Base-by-base conservation (phyloP, 305 asterid species). In the Plantago coronopus region DNA sequence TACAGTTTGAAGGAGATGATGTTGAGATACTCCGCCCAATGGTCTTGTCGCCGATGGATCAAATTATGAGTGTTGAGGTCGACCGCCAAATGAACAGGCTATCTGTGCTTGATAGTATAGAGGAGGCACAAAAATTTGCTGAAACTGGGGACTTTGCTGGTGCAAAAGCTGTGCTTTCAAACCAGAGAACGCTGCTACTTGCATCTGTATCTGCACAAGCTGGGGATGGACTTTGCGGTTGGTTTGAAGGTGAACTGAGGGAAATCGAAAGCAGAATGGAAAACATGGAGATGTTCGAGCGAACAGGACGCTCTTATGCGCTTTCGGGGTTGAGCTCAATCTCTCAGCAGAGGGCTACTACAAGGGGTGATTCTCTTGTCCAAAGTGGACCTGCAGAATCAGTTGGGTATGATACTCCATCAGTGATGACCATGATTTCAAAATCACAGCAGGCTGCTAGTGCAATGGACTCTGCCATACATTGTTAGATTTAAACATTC, bases 11-110 rank as follows among this genome's bases (percentile, higher is more conserved):
- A 56, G 61, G 49, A 3, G 69, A 56, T 11, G n/a, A 15, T 14
- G 69, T 54, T 46, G 54, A 57, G 31, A 55, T 65, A 22, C 31
- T 14, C 14, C 44, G 69, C 48, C 61, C 69, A 5, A 37, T 45
- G 49, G 18, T 55, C 10, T n/a, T 38, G 4, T 56, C 56, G n/a
- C 48, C 44, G 9, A 13, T 18, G 25, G 58, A 62, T 2, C 17
- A 8, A 3, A 25, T 11, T 6, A 15, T 50, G 11, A 19, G 37
- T 16, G n/a, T 14, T 18, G 57, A 51, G 17, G 57, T 51, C 14
- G 57, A 51, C 22, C 22, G 54, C 5, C 42, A 42, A 16, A 21
- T 42, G 21, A 45, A 21, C 18, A 21, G 53, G 23, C 53, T 47
- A 13, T 15, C 11, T 19, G 17, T 47, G 53, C 3, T 16, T 17